Evolutionary conservation across 208 protist species (phyloP), one percentile per base, ranked within the genome.

Genomic region (Naegleria fowleri): DNA sequence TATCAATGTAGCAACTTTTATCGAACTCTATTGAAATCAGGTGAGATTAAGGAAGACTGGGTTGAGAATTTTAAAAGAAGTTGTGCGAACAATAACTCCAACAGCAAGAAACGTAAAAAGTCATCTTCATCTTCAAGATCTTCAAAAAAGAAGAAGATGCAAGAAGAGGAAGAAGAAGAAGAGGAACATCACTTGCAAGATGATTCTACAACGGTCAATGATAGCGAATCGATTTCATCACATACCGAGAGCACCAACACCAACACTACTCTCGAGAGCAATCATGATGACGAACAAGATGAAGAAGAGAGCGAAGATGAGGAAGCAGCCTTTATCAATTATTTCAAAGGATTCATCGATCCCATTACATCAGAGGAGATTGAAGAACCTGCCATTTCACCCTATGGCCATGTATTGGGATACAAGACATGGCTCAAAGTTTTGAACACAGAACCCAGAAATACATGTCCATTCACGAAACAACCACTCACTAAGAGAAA

Each of bases 1-100:
- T 89, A 89, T 67, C 86, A 89, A 89, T 89, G 86, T 67, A 38
- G n/a, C 13, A 48, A 87, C 13, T 52, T 55, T 55, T 87, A 87
- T 87, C 16, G 84, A 38, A 55, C 84, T 36, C 39, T 87, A 9
- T 11, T 87, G 36, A 55, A 43, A n/a, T 41, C 19, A 87, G 40
- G 40, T 16, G 84, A 87, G 33, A n/a, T 87, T 52, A 87, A 87
- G 51, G 7, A 13, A 33, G 67, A 79, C 36, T 36, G 19, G 19
- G 67, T 79, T 79, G 67, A 79, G 36, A n/a, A 79, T 36, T 79
- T 19, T 79, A 79, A 79, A 79, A 36, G 36, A 5, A 79, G 67
- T 36, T 36, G 67, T 79, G 29, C 16, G 6, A 79, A 25, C 9
- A 79, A 33, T 2, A 33, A 25, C 9, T 79, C 67, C 19, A 36